Evolutionary conservation across 2,329 filamentous ascomycete species (phyloP).

Genomic region (Dactylellina haptotyla): DNA sequence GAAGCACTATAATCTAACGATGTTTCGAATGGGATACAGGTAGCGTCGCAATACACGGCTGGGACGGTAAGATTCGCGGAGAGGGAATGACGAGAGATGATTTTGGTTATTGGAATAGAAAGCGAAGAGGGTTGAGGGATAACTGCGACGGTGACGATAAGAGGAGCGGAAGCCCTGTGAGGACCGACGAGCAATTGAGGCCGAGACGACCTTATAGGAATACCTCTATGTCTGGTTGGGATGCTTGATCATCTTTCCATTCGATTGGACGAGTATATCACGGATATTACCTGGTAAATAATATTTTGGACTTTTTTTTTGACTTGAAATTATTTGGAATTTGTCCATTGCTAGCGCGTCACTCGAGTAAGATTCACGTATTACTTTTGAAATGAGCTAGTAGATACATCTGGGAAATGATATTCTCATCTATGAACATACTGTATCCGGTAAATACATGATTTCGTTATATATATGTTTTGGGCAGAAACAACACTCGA

Average conservation of each 20-base stretch:
- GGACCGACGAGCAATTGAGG: slow-evolving; percentile 27
- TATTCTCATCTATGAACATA: neutral
- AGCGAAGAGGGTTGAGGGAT: slow-evolving; percentile 26
- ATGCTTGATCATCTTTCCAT: neutral
- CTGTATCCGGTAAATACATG: no score
- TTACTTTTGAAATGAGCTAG: no score
- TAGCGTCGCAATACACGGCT: slow-evolving; percentile 40
- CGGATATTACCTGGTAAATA: no score
- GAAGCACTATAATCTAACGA: neutral
- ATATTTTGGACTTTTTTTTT: no score
- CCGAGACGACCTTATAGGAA: neutral
- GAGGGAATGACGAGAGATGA: slow-evolving; percentile 41
- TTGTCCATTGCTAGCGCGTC: no score
- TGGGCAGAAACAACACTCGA: no score
- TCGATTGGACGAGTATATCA: no score
- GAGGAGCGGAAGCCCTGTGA: slow-evolving; percentile 3
- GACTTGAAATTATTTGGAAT: no score
- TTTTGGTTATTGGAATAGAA: slow-evolving; percentile 50
- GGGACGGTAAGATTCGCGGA: slow-evolving; percentile 43
- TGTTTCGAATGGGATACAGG: slow-evolving; percentile 13
- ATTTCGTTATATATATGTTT: no score
- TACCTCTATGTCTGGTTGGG: neutral
- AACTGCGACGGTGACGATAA: neutral
- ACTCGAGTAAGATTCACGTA: no score
- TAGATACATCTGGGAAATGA: neutral